These are phyloP conservation scores for Claviceps africana DNA, from an alignment of 2,329 filamentous ascomycete species.

Conservation along the genomic window DNA sequence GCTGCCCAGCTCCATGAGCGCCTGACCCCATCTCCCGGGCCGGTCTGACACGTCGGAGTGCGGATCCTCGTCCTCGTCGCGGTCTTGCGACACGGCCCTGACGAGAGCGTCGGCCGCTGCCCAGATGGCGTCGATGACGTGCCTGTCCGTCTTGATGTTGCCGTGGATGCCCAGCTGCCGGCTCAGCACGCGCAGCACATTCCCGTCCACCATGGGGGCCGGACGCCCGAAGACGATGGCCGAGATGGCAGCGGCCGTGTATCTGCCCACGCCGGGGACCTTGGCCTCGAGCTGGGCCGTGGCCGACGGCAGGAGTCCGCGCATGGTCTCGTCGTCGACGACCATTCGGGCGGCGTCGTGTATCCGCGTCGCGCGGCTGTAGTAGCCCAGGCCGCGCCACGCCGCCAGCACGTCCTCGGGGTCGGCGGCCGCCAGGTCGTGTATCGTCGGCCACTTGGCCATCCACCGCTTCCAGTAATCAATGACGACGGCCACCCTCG, in stretches of 20 bases:
- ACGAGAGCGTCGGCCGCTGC: slow-evolving; percentile 42
- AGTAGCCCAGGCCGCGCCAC: slow-evolving; percentile 51
- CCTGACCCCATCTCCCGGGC: slow-evolving; percentile 49
- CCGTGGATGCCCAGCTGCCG: slow-evolving; percentile 43
- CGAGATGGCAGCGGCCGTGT: slow-evolving; percentile 48
- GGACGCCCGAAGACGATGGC: slow-evolving; percentile 48
- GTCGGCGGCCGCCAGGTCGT: slow-evolving; percentile 37
- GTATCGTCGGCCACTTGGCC: slow-evolving; percentile 43
- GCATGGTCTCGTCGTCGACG: slow-evolving; percentile 24
- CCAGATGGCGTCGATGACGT: slow-evolving; percentile 40
- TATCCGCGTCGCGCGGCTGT: slow-evolving; percentile 47
- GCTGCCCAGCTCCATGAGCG: slow-evolving; percentile 51
- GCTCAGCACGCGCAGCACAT: slow-evolving; percentile 46
- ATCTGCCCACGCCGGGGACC: slow-evolving; percentile 46
- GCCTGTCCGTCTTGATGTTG: slow-evolving; percentile 42
- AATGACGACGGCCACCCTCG: slow-evolving; percentile 46
- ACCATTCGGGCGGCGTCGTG: slow-evolving; percentile 42
- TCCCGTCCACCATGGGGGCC: slow-evolving; percentile 49
- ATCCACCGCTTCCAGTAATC: slow-evolving; percentile 52
- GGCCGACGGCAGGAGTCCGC: slow-evolving; percentile 34
- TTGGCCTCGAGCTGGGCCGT: slow-evolving; percentile 32
- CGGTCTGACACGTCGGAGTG: slow-evolving; percentile 22
- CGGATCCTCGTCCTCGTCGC: slow-evolving; percentile 7
- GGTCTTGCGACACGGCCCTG: slow-evolving; percentile 32
- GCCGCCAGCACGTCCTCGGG: slow-evolving; percentile 42